phyloP scores from a whole-genome alignment of 345 rosid genomes.

The Brassica nigra region DNA sequence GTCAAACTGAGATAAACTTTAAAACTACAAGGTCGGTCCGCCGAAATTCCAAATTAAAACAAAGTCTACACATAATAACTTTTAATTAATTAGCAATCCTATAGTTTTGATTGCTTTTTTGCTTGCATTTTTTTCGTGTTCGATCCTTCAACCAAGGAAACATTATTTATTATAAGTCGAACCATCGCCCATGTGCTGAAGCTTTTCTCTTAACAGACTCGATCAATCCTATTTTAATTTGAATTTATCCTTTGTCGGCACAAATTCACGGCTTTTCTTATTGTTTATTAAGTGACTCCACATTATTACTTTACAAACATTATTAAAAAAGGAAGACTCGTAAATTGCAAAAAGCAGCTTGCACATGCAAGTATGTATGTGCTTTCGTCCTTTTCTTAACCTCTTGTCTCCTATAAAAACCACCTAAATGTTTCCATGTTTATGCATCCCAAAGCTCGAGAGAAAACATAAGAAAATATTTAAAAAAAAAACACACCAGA shows the following conservation, averaged over 20 bases:
- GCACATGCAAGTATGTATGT: constrained; percentile 44
- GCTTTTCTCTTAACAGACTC: constrained; percentile 21
- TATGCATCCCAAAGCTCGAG: constrained; percentile 15
- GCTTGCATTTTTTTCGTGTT: constrained; percentile 4
- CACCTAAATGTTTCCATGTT: constrained; percentile 15
- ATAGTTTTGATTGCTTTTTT: constrained; percentile 1
- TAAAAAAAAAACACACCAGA: not conserved
- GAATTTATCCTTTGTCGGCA: constrained; percentile 39
- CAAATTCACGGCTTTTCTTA: constrained; percentile 11
- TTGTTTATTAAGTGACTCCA: constrained; percentile 6
- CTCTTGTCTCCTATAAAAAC: constrained; percentile 32
- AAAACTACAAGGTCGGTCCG: constrained; percentile 30
- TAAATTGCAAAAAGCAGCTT: constrained; percentile 20
- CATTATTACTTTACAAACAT: constrained; percentile 7
- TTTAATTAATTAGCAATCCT: not conserved
- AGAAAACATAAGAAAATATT: not conserved
- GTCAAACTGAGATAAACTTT: constrained; percentile 23
- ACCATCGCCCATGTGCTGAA: constrained; percentile 37
- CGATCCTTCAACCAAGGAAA: constrained; percentile 29
- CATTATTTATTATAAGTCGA: constrained; percentile 33
- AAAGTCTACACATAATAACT: constrained; percentile 17
- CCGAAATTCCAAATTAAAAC: constrained; percentile 20
- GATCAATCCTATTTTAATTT: constrained; percentile 16
- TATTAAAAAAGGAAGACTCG: constrained; percentile 12
- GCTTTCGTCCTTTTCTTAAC: constrained; percentile 25